Base-by-base conservation (phyloP, 768 basidiomycete species). In the Serendipita vermifera region DNA sequence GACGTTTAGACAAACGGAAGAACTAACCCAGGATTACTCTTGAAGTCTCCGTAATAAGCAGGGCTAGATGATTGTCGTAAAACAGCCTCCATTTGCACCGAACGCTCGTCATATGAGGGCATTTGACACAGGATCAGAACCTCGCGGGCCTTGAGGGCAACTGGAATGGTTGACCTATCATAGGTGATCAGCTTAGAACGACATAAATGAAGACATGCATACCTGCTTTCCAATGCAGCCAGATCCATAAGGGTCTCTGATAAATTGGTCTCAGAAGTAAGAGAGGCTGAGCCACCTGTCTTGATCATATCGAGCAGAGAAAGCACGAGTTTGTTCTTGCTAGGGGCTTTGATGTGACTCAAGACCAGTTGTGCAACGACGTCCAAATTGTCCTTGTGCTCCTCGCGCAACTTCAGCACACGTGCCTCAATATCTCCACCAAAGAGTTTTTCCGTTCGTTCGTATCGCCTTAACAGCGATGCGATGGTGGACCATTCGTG, bases 91-190 rank as follows among this genome's bases (percentile, higher is more conserved):
- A 99, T 94, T 69, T 99, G 96, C 26, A 80, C 73, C 38, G 83
- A 74, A 57, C 96, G 85, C 68, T 98, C 96, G 64, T 97, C 92
- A 66, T 89, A 94, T 13, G 92, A 94, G 3, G 96, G 96, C 80
- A 99, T 86, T 67, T 94, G 90, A 43, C 88, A 89, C 31, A 90
- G 77, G 64, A 99, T 98, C 43, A 98, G 77, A 5, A 96, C 96
- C 72, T 99, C 96, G 41, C 96, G 87, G 38, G 96, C 96, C 70
- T 94, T 97, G 60, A 99, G 71, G 2, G 93, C 79, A 33, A 98
- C 93, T 56, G 83, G 75, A 29, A 82, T 87, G n/a, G 93, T 94
- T 4, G 90, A 90, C 64, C 86, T 88, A 61, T 40, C 13, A 15
- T 7, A 33, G 33, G 54, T 11, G 4, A 58, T 33, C 15, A 27